Percentiles rank a stretch among this genome's conserved stretches.
phyloP scores from a whole-genome alignment of 179 eudicot species.

The Patellifolia procumbens region DNA sequence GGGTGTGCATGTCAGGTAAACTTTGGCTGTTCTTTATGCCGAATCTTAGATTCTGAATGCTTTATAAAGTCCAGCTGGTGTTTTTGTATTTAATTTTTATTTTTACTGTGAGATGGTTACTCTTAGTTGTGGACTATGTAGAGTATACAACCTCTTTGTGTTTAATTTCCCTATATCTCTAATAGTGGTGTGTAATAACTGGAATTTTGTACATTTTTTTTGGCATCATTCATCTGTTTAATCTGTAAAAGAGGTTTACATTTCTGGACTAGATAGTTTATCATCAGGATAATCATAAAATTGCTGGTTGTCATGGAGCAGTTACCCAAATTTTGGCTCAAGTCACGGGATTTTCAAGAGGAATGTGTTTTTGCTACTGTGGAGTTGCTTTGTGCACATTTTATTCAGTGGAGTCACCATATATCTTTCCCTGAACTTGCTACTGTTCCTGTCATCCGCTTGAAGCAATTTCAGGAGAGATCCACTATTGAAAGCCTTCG shows the following conservation, averaged over 20 bases:
- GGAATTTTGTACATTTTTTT: no score
- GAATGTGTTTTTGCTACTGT: slow-evolving; percentile 64
- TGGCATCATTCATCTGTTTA: background rate
- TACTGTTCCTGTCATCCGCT: slow-evolving; percentile 65
- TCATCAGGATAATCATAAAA: background rate
- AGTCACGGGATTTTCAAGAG: slow-evolving; percentile 66
- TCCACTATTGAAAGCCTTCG: slow-evolving; percentile 57
- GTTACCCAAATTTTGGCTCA: slow-evolving; percentile 81
- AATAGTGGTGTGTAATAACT: background rate
- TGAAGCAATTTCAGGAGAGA: slow-evolving; percentile 63
- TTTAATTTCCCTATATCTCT: background rate
- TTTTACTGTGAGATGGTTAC: no score
- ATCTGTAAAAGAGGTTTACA: background rate
- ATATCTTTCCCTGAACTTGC: slow-evolving; percentile 95
- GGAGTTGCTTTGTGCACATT: slow-evolving; percentile 71
- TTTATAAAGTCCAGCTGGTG: background rate
- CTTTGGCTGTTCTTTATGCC: background rate
- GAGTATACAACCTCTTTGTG: background rate
- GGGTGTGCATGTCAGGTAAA: background rate
- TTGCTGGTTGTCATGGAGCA: slow-evolving; percentile 38
- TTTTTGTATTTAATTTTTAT: no score
- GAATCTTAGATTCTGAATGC: background rate
- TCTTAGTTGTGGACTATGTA: no score
- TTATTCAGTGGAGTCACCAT: slow-evolving; percentile 84
- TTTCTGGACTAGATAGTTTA: background rate